Base-by-base conservation (phyloP, 225 moss, liverwort and hornwort genomes). In the Marchantia polymorpha region DNA sequence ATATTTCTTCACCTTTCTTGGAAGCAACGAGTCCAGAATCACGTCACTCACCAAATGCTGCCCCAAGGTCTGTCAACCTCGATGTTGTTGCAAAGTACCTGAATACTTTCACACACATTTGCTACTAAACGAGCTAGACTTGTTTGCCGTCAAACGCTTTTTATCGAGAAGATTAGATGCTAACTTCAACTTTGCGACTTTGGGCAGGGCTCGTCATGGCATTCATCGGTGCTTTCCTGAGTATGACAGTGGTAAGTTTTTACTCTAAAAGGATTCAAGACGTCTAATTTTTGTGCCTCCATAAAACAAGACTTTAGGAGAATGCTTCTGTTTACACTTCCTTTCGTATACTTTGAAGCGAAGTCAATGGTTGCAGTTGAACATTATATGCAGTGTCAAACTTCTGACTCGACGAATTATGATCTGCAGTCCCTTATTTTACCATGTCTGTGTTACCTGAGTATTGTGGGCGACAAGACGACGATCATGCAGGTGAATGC, bases 191-290 rank as follows among this genome's bases (percentile, higher is more conserved):
- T 61, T 64, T 77, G 65, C 69, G 47, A 27, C 67, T 19, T 49
- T 51, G 27, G 27, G 80, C 87, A 96, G 95, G 96, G 74, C 90
- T 88, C 77, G 92, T 99, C 22, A 99, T 99, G 97, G 92, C 97
- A 50, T 92, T 99, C 80, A 99, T 99, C 64, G 97, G 97, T 69
- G 86, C 97, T 70, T 92, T 93, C 73, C 85, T 99, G 73, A 94
- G 97, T 80, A 93, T 94, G 88, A 87, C 90, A 77, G 93, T 97
- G 86, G 96, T 96, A 79, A 89, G 93, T 91, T 76, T n/a, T 14
- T 14, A 12, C 8, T 13, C 22, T 31, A 8, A 22, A 5, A 39
- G 5, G 48, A 46, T 31, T 30, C 22, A 1, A 13, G 15, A 2
- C 26, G 25, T 27, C n/a, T 23, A n/a, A 64, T 11, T 23, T 23